Evolutionary conservation across 768 basidiomycete genomes (phyloP), one percentile per base, ranked within the genome.

Genomic region (Harrya chromipes): DNA sequence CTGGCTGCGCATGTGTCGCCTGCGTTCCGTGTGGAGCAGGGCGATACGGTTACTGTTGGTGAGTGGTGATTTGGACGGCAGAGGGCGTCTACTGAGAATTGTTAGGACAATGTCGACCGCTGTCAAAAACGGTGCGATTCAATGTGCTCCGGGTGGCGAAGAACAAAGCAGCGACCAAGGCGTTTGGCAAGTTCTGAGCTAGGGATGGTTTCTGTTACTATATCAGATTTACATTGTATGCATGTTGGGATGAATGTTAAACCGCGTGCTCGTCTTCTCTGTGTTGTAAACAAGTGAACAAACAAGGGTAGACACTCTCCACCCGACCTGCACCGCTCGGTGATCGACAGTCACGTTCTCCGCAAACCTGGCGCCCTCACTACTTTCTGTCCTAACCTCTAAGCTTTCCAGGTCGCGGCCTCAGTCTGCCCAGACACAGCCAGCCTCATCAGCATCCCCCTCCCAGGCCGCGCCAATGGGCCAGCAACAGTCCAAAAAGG

Each of bases 81-180:
- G 21, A 16, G 1, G 6, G 4, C 35, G 34, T 23, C 4, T 6
- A 38, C 56, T 56, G 40, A 58, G 19, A 40, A 0, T 31, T 9
- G 11, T 1, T 27, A 93, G 93, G 94, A 31, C 97, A 99, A 83
- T 99, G 97, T 80, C 88, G 97, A 69, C 97, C 97, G 62, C 74
- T 98, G 64, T 98, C 97, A 54, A 99, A 99, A 76, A 98, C 95
- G 29, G 92, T 97, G 65, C 90, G 97, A 43, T 99, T 99, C 87
- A 99, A 99, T 75, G 97, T 99, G 51, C 73, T 98, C 69, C 88
- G 94, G 64, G 95, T 99, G 71, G 70, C 84, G 58, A 92, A 88
- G 84, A 94, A 75, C 84, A 94, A 94, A 83, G 92, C 91, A 11
- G 69, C 91, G 29, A 72, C 83, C 51, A 97, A 95, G 80, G 77